phyloP scores from a whole-genome alignment of 2,329 filamentous ascomycete species.

The Helminthosporium solani region DNA sequence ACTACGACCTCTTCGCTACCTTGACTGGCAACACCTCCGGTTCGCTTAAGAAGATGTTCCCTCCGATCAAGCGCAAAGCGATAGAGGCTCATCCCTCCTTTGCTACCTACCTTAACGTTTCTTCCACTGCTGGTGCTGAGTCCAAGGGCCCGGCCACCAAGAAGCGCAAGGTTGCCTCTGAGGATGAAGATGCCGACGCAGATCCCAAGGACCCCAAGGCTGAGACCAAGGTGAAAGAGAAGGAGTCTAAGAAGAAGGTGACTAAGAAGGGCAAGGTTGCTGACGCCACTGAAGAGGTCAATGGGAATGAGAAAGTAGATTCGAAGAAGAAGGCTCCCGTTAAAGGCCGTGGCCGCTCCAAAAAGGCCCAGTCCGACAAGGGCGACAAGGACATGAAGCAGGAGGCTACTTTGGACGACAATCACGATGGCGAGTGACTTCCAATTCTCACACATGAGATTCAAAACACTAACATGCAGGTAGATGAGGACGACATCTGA shows the following conservation, averaged over 20 bases:
- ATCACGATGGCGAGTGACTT: background rate
- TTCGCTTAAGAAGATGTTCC: conserved; percentile 38
- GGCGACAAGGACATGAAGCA: conserved; percentile 2
- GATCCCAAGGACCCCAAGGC: background rate
- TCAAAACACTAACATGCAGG: background rate
- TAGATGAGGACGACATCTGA: background rate
- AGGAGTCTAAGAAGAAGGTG: background rate
- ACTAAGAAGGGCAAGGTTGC: conserved; percentile 1
- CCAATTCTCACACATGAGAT: background rate
- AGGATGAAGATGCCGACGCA: background rate
- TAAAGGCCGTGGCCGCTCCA: conserved; percentile 8
- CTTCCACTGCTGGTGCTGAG: conserved; percentile 5
- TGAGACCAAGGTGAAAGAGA: conserved; percentile 1
- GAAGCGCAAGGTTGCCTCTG: conserved; percentile 8
- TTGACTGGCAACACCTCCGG: conserved; percentile 33
- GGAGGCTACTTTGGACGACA: background rate
- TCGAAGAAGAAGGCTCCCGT: conserved; percentile 13
- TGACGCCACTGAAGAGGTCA: background rate
- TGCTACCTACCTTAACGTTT: conserved; percentile 21
- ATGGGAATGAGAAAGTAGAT: conserved; percentile 1
- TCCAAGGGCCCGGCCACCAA: conserved; percentile 6
- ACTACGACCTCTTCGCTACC: conserved; percentile 31
- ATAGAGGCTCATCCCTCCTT: conserved; percentile 26
- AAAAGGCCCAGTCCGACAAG: conserved; percentile 8
- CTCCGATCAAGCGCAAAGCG: conserved; percentile 34